These are phyloP conservation scores for Xylona heveae DNA, from an alignment of 495 filamentous ascomycete genomes.

Conservation along the genomic window DNA sequence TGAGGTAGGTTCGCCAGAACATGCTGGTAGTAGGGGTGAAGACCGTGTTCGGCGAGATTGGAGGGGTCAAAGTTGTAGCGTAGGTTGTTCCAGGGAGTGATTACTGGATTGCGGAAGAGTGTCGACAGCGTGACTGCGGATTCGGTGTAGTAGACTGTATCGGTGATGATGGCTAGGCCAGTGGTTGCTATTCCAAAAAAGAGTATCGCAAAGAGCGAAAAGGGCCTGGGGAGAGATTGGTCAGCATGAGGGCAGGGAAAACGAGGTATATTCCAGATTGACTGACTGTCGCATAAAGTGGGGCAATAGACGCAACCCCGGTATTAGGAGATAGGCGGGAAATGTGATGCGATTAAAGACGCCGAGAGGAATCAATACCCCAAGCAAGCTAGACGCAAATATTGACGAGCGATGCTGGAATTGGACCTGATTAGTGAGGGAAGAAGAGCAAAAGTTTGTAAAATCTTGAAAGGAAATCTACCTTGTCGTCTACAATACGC, in stretches of 20 bases:
- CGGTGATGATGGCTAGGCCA: conserved; percentile 50
- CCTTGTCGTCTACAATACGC: conserved; percentile 55
- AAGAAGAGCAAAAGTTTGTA: background rate
- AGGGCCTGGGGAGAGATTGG: conserved; percentile 37
- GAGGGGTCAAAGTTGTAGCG: conserved; percentile 55
- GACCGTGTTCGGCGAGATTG: conserved; percentile 74
- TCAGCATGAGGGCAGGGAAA: conserved; percentile 2
- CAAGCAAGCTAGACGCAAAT: conserved; percentile 52
- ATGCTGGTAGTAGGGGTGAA: conserved; percentile 87
- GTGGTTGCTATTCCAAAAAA: conserved; percentile 37
- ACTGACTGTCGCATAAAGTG: conserved; percentile 65
- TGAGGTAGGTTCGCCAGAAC: conserved; percentile 66
- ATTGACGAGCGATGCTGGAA: conserved; percentile 47
- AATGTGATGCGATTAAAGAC: conserved; percentile 95
- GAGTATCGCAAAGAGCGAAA: conserved; percentile 38
- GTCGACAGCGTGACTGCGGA: conserved; percentile 31
- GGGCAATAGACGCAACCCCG: conserved; percentile 58
- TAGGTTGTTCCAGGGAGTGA: conserved; percentile 85
- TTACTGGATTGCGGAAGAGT: conserved; percentile 34
- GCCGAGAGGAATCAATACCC: conserved; percentile 62
- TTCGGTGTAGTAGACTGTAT: conserved; percentile 59
- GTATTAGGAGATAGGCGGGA: conserved; percentile 71
- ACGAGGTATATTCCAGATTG: background rate
- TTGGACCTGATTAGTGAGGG: conserved; percentile 4
- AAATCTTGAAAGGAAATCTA: conserved; percentile 20